These are phyloP conservation scores for Ceratobasidium sp. DNA, from an alignment of 1,284 basidiomycete genomes.

Conservation along the genomic window DNA sequence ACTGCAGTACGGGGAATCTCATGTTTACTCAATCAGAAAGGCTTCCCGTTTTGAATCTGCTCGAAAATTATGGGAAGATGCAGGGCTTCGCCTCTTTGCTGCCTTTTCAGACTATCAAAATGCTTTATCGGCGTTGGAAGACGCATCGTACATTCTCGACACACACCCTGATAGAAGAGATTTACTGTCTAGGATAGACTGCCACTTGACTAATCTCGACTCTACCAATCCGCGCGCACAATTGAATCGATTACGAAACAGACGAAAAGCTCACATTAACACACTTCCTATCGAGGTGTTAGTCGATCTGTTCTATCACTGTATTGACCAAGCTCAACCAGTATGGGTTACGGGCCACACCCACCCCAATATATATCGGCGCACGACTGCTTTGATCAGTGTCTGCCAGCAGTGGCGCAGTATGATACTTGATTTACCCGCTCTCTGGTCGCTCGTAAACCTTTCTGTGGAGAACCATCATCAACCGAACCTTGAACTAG, in stretches of 20 bases:
- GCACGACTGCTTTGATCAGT: background rate
- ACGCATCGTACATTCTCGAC: background rate
- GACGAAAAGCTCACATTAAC: background rate
- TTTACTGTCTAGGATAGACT: background rate
- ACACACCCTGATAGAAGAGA: background rate
- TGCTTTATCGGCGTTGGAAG: background rate
- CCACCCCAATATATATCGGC: background rate
- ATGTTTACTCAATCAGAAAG: background rate
- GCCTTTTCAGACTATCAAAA: background rate
- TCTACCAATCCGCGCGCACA: background rate
- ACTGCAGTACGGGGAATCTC: no score
- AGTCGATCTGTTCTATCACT: background rate
- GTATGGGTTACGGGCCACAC: background rate
- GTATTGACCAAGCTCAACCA: background rate
- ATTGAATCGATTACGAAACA: background rate
- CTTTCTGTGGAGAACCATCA: background rate
- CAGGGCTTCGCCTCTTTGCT: background rate
- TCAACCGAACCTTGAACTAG: background rate
- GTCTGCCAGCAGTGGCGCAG: slow-evolving; percentile 6
- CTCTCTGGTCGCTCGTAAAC: background rate
- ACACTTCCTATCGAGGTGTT: background rate
- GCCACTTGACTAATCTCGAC: background rate
- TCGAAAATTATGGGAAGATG: background rate
- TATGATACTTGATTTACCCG: background rate
- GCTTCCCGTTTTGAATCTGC: background rate